These are phyloP conservation scores for Mucor velutinosus DNA, from an alignment of 371 early-diverging fungal species.

Conservation along the genomic window DNA sequence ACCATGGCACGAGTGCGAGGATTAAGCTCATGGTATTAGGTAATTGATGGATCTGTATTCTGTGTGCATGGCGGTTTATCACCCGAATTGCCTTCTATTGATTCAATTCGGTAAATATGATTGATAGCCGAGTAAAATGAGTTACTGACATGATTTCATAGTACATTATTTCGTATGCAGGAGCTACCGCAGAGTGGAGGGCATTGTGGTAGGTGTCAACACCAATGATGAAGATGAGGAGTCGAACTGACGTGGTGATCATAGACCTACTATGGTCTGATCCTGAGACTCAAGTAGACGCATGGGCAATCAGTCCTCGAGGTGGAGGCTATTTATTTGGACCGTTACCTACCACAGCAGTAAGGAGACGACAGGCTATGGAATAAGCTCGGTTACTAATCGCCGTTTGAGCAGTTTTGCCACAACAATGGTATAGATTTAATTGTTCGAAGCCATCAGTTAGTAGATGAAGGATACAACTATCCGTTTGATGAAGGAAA, in stretches of 20 bases:
- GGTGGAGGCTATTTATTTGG: conserved; percentile 99
- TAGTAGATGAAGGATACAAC: conserved; percentile 97
- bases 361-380: conserved; percentile 18
- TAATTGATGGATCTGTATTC: conserved; percentile 70
- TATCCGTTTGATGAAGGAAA: conserved; percentile 95
- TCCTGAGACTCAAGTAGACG: conserved; percentile 94
- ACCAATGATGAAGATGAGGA: background rate
- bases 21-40: background rate
- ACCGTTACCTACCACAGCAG: conserved; percentile 92
- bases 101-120: conserved; percentile 45
- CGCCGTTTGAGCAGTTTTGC: conserved; percentile 71
- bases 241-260: background rate
- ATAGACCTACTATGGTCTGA: conserved; percentile 98
- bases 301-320: conserved; percentile 97
- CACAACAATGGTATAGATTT: conserved; percentile 94
- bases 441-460: conserved; percentile 96
- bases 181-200: conserved; percentile 54
- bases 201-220: conserved; percentile 41
- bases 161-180: conserved; percentile 54
- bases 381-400: background rate
- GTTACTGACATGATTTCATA: conserved; percentile 85
- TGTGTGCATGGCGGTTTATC: conserved; percentile 99
- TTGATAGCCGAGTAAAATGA: background rate
- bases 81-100: conserved; percentile 80
- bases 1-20: background rate